Conservation (phyloP, 164 flowering plant species). For the Magnolia kwangsiensis region DNA sequence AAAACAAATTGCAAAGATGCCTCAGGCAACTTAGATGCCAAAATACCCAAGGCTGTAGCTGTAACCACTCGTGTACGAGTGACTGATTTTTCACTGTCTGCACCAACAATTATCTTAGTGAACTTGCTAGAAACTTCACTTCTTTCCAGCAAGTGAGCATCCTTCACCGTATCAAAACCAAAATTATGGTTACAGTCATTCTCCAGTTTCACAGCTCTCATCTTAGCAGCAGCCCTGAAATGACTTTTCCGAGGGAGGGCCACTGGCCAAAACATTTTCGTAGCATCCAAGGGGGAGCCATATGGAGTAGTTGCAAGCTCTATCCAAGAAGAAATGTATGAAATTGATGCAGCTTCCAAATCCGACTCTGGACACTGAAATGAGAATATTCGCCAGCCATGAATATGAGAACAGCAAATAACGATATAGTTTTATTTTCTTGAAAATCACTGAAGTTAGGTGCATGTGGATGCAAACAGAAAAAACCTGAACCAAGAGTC, state of each 20-base stretch:
- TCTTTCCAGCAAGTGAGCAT: constrained; percentile 35
- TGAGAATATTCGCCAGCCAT: constrained; percentile 3
- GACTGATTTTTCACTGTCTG: constrained; percentile 83
- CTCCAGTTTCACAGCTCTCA: constrained; percentile 83
- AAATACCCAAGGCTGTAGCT: constrained; percentile 74
- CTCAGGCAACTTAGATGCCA: constrained; percentile 71
- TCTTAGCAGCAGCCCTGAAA: constrained; percentile 87
- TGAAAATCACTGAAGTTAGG: neutral
- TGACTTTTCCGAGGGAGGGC: constrained; percentile 88
- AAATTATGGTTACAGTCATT: constrained; percentile 33
- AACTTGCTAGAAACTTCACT: constrained; percentile 44
- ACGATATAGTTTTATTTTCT: neutral
- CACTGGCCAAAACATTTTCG: constrained; percentile 96
- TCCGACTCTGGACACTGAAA: constrained; percentile 67
- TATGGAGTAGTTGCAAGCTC: constrained; percentile 85
- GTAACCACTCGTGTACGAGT: constrained; percentile 84
- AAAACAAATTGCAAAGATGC: constrained; percentile 46
- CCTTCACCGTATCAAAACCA: constrained; percentile 37
- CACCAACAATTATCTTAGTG: constrained; percentile 79
- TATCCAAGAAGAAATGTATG: constrained; percentile 70
- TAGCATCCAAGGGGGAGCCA: constrained; percentile 76
- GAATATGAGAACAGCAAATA: neutral
- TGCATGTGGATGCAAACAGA: neutral
- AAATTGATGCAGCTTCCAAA: constrained; percentile 61
- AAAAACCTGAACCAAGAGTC: constrained; percentile 76